phyloP scores from a whole-genome alignment of 2,329 filamentous ascomycete genomes.

The Nemania abortiva region DNA sequence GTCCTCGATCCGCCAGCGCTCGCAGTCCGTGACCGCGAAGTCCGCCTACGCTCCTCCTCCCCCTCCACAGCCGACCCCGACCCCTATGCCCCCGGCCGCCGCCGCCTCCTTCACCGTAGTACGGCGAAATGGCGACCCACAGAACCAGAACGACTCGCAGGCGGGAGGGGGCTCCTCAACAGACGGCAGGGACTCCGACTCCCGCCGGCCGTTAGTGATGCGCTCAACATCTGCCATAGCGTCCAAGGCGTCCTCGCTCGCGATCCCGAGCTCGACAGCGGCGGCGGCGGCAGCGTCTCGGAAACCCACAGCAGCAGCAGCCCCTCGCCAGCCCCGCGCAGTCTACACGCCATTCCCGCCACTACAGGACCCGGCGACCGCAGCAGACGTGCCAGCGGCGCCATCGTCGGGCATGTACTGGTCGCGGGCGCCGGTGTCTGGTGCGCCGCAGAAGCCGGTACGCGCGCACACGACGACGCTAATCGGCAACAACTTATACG shows the following conservation, averaged over 20 bases:
- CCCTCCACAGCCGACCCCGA: conserved; percentile 47
- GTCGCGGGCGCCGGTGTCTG: conserved; percentile 74
- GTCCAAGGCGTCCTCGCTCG: conserved; percentile 41
- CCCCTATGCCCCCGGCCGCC: conserved; percentile 44
- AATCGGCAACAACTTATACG: conserved; percentile 74
- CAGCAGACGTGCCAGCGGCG: conserved; percentile 70
- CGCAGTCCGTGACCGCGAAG: conserved; percentile 62
- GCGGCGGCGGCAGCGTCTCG: conserved; percentile 41
- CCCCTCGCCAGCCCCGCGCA: conserved; percentile 51
- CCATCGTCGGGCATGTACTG: conserved; percentile 80
- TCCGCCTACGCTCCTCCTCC: conserved; percentile 49
- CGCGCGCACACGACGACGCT: conserved; percentile 76
- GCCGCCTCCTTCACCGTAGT: conserved; percentile 46
- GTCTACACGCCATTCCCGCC: conserved; percentile 66
- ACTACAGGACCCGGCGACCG: conserved; percentile 67
- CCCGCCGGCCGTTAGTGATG: conserved; percentile 59
- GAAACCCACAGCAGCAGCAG: conserved; percentile 38
- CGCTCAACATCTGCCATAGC: conserved; percentile 67
- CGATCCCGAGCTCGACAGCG: conserved; percentile 35
- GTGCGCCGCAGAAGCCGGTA: conserved; percentile 69
- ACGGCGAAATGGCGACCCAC: conserved; percentile 47
- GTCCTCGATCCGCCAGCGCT: conserved; percentile 65
- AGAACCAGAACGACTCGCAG: conserved; percentile 44
- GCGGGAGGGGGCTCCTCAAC: conserved; percentile 46
- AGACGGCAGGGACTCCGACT: conserved; percentile 46